Evolutionary conservation across 179 eudicot genomes (phyloP).

Genomic region (Patellifolia procumbens): DNA sequence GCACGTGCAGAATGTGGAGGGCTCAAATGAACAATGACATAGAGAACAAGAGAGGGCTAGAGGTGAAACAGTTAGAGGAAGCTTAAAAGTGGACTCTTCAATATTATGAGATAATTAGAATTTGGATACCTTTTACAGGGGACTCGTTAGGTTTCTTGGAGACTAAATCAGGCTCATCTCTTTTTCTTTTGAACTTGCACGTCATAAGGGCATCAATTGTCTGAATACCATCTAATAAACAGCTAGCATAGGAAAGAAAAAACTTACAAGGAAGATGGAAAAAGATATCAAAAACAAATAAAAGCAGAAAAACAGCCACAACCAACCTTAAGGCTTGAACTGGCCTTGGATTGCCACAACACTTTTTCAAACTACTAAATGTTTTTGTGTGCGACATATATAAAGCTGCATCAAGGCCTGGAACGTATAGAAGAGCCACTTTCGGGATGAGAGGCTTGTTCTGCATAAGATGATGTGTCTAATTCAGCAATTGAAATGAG

Average conservation of each 20-base stretch:
- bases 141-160: slow-evolving; percentile 38
- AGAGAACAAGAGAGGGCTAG: neutral
- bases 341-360: slow-evolving; percentile 82
- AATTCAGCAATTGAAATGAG: neutral
- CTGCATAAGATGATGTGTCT: slow-evolving; percentile 54
- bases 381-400: slow-evolving; percentile 73
- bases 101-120: neutral
- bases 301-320: slow-evolving; percentile 1
- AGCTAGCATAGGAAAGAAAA: slow-evolving; percentile 60
- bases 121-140: slow-evolving; percentile 50
- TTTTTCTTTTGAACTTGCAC: slow-evolving; percentile 83
- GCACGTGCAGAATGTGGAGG: neutral
- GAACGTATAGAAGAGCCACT: slow-evolving; percentile 86
- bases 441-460: slow-evolving; percentile 94
- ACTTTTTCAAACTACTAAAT: slow-evolving; percentile 61
- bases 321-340: slow-evolving; percentile 90
- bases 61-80: slow-evolving; percentile 1
- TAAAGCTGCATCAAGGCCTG: slow-evolving; percentile 92
- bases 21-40: neutral
- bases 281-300: neutral
- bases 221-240: slow-evolving; percentile 92
- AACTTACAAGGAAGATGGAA: slow-evolving; percentile 18
- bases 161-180: slow-evolving; percentile 49
- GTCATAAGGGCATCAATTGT: slow-evolving; percentile 92
- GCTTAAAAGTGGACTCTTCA: neutral